A percentile compares a stretch with the other conserved stretches of the same genome.
phyloP scores from a whole-genome alignment of 495 filamentous ascomycete genomes.

The Neurospora cerealis region DNA sequence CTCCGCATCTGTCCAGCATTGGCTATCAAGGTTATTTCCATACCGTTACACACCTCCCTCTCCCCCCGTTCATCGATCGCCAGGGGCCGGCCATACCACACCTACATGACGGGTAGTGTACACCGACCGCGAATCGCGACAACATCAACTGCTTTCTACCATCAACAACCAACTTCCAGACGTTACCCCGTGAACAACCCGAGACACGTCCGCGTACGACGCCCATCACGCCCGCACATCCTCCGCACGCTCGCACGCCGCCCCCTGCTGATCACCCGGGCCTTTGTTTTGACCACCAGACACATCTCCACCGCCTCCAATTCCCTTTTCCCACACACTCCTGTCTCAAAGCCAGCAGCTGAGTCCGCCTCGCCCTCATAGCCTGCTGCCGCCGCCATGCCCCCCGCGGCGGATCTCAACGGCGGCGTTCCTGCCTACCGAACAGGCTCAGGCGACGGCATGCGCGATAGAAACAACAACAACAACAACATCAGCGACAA shows the following conservation, averaged over 20 bases:
- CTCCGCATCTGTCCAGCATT: background rate
- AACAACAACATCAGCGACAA: background rate
- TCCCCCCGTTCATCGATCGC: background rate
- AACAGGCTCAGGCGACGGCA: background rate
- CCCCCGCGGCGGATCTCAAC: slow-evolving; percentile 8
- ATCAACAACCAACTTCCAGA: background rate
- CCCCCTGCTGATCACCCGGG: background rate
- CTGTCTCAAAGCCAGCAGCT: background rate
- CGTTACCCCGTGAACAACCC: background rate
- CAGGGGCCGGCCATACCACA: background rate
- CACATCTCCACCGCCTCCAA: background rate
- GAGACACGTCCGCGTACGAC: background rate
- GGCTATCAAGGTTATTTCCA: background rate
- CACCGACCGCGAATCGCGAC: background rate
- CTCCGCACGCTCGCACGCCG: background rate
- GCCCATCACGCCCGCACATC: background rate
- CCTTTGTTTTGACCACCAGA: background rate
- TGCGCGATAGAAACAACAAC: background rate
- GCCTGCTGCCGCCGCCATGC: slow-evolving; percentile 6
- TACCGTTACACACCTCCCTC: background rate
- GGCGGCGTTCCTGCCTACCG: background rate
- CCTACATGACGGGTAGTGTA: background rate
- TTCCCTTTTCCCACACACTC: background rate
- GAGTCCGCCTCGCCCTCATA: background rate
- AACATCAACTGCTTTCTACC: background rate